Percentiles rank a stretch among this genome's conserved stretches.
Conservation (phyloP, 1,284 basidiomycete species). For the Ustilago nuda region DNA sequence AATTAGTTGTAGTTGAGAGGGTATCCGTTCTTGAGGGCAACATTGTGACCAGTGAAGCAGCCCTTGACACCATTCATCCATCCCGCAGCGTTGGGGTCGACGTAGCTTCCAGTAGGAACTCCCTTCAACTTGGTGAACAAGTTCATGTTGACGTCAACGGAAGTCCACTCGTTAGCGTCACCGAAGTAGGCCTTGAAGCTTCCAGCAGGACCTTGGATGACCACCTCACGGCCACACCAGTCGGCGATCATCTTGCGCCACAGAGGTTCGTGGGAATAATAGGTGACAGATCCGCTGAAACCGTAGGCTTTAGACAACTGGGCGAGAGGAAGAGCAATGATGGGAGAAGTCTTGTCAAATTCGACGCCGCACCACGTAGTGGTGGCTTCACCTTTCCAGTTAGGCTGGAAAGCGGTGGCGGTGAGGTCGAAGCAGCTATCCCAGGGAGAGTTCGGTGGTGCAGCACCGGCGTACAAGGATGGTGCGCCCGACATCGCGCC, state of each 20-base stretch:
- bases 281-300: slow-evolving; percentile 32
- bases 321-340: slow-evolving; percentile 42
- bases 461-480: slow-evolving; percentile 25
- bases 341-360: slow-evolving; percentile 44
- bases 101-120: slow-evolving; percentile 22
- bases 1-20: slow-evolving; percentile 33
- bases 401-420: slow-evolving; percentile 46
- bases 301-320: slow-evolving; percentile 45
- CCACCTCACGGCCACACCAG: slow-evolving; percentile 49
- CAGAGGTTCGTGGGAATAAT: slow-evolving; percentile 42
- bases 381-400: slow-evolving; percentile 53
- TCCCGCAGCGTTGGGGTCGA: slow-evolving; percentile 35
- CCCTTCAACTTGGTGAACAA: slow-evolving; percentile 46
- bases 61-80: slow-evolving; percentile 46
- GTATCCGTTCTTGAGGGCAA: slow-evolving; percentile 39
- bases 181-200: slow-evolving; percentile 50
- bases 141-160: slow-evolving; percentile 50
- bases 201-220: slow-evolving; percentile 39
- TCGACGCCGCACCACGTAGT: slow-evolving; percentile 53
- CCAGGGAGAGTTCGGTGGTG: slow-evolving; percentile 48
- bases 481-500: slow-evolving; percentile 5
- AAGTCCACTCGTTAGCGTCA: slow-evolving; percentile 49
- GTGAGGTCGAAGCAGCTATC: slow-evolving; percentile 49
- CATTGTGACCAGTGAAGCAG: slow-evolving; percentile 41
- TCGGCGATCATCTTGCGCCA: slow-evolving; percentile 39